Base-by-base conservation (phyloP, 169 alveolate species). In the Plasmodium gonderi region DNA sequence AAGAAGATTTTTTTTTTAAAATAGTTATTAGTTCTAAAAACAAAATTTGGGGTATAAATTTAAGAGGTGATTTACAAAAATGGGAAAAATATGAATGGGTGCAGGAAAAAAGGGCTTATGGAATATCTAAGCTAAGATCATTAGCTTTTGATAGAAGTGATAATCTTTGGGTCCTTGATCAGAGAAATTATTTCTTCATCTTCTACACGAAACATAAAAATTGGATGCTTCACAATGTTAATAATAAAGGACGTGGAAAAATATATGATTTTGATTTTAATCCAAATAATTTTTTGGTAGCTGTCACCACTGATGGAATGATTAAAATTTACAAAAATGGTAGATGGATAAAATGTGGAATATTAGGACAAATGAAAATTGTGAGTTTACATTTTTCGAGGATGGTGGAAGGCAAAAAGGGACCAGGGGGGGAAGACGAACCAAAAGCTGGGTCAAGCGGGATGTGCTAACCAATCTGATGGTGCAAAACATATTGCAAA, bases 61-160 rank as follows among this genome's bases (percentile, higher is more conserved):
- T 87, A 31, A 31, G 79, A 36, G 93, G 93, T 2, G 87, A 87
- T 36, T 87, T 87, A 54, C 78, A 51, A 75, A 87, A 76, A 87
- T 87, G 93, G 93, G 20, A 87, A 26, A 75, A 47, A 49, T 87
- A 87, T 65, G 80, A 87, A 75, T 87, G 93, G 93, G 79, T 36
- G 20, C 17, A 75, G 33, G 79, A 33, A 38, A 87, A 54, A 47
- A 87, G 68, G 67, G 93, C 93, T 11, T 87, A 87, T 65, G 93
- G 93, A 23, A 87, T 87, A 51, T 51, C 87, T 14, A 87, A 87
- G 51, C 14, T 87, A 45, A 87, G 68, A 23, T 87, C 89, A n/a
- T 60, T 87, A 65, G 93, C 93, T 29, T 74, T 87, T 26, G 93
- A 87, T 47, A 75, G 93, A 51, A 87, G 31, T 44, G 64, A 75